Percentiles rank a stretch among this genome's conserved stretches.
Evolutionary conservation across 305 asterid genomes (phyloP).

Genomic region (Andrographis paniculata): DNA sequence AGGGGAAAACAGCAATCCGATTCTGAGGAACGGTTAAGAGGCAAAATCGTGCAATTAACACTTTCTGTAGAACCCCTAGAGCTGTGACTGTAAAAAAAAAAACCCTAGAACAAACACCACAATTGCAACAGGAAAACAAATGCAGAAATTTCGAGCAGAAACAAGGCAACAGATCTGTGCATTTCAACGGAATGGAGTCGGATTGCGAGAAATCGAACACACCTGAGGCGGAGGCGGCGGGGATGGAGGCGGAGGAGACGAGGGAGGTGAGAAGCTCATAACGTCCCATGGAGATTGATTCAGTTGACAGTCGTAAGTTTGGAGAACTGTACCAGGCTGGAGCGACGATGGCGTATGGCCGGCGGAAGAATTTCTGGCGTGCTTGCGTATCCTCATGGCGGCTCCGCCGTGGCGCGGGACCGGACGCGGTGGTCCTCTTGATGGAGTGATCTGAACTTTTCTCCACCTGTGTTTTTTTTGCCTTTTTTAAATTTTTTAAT

Average conservation of each 20-base stretch:
- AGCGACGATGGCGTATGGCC: constrained; percentile 19
- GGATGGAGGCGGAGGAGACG: constrained; percentile 28
- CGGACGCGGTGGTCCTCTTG: too few relatives aligned
- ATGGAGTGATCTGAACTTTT: too few relatives aligned
- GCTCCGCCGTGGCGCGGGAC: too few relatives aligned
- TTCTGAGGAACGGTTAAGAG: constrained; percentile 6
- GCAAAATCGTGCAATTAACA: constrained; percentile 27
- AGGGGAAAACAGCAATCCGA: constrained; percentile 18
- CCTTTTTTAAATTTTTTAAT: too few relatives aligned
- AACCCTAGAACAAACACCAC: constrained; percentile 33
- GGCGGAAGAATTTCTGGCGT: constrained; percentile 30
- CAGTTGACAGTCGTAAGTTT: constrained; percentile 28
- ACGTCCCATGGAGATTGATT: constrained; percentile 57
- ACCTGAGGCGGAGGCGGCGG: constrained; percentile 25
- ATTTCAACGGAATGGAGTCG: neutral
- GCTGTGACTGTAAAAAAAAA: constrained; percentile 22
- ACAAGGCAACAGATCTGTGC: constrained; percentile 31
- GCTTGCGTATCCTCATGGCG: constrained; percentile 42
- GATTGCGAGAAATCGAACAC: neutral
- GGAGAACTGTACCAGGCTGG: constrained; percentile 4
- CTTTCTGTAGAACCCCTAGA: constrained; percentile 37
- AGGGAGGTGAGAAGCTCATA: constrained; percentile 25
- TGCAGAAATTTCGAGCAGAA: constrained; percentile 15
- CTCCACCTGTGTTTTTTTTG: too few relatives aligned
- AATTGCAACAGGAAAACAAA: constrained; percentile 22